phyloP scores from a whole-genome alignment of 352 stramenopile genomes.

The Pythium brassicae region DNA sequence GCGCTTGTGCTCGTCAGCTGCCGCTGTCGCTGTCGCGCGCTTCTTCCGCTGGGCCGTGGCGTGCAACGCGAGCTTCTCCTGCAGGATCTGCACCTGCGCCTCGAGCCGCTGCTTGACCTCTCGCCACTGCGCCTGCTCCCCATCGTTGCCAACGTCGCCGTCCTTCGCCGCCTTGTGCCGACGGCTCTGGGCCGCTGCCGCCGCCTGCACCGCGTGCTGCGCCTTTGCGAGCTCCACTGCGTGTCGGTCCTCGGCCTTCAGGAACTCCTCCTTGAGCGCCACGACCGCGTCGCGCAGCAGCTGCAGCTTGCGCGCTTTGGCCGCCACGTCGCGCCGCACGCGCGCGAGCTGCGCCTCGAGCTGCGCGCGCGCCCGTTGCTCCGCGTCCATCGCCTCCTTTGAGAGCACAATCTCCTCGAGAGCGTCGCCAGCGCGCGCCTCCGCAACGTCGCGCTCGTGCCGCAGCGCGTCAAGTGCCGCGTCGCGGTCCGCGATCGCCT shows the following conservation, averaged over 20 bases:
- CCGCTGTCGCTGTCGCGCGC: constrained; percentile 19
- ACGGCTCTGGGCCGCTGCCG: too few relatives aligned
- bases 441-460: constrained; percentile 67
- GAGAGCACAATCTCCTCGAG: constrained; percentile 78
- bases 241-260: constrained; percentile 79
- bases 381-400: constrained; percentile 31
- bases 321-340: constrained; percentile 33
- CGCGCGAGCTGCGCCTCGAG: constrained; percentile 43
- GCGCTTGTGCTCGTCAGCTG: neutral
- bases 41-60: constrained; percentile 12
- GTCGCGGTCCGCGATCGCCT: constrained; percentile 60
- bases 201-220: constrained; percentile 31
- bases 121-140: constrained; percentile 29
- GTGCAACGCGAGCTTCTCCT: constrained; percentile 48
- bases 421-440: constrained; percentile 73
- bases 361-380: constrained; percentile 33
- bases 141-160: constrained; percentile 17
- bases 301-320: constrained; percentile 64
- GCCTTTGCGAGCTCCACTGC: constrained; percentile 65
- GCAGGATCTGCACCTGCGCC: constrained; percentile 52
- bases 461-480: constrained; percentile 38
- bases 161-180: constrained; percentile 3
- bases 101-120: constrained; percentile 53
- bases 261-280: constrained; percentile 86
- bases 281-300: constrained; percentile 76